A percentile compares a stretch with the other conserved stretches of the same genome.
These are phyloP conservation scores for Mrakia gelida DNA, from an alignment of 768 basidiomycete species.

Conservation along the genomic window DNA sequence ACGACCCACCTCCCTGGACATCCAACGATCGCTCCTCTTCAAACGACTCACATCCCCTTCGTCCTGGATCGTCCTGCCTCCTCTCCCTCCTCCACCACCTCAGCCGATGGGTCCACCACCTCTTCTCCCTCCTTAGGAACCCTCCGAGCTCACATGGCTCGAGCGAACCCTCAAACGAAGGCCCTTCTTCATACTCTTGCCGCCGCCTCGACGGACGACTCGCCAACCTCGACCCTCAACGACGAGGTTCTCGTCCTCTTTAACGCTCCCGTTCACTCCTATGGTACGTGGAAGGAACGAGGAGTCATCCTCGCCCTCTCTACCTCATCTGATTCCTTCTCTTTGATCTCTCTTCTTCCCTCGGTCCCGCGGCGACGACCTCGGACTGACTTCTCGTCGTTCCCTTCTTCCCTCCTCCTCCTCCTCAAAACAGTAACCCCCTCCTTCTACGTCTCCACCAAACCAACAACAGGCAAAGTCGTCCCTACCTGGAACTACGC, in stretches of 20 bases:
- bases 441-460: slow-evolving; percentile 41
- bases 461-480: slow-evolving; percentile 43
- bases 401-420: too few relatives aligned
- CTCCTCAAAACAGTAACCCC: slow-evolving; percentile 35
- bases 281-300: slow-evolving; percentile 20
- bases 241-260: slow-evolving; percentile 44
- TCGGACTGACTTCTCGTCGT: too few relatives aligned
- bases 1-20: slow-evolving; percentile 44
- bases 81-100: neutral
- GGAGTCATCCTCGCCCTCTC: too few relatives aligned
- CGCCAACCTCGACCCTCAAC: slow-evolving; percentile 10
- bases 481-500: slow-evolving; percentile 46
- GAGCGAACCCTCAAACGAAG: slow-evolving; percentile 43
- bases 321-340: too few relatives aligned
- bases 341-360: too few relatives aligned
- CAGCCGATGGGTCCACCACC: neutral
- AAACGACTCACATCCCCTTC: slow-evolving; percentile 48
- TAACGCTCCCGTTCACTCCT: slow-evolving; percentile 40
- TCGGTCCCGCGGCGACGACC: too few relatives aligned
- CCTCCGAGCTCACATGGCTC: slow-evolving; percentile 42
- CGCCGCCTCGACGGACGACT: neutral
- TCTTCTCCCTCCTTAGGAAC: slow-evolving; percentile 19
- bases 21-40: slow-evolving; percentile 38
- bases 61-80: slow-evolving; percentile 1
- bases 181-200: slow-evolving; percentile 35